Evolutionary conservation across 805 yeast species (phyloP).

Genomic region (Pichia phayaonensis): DNA sequence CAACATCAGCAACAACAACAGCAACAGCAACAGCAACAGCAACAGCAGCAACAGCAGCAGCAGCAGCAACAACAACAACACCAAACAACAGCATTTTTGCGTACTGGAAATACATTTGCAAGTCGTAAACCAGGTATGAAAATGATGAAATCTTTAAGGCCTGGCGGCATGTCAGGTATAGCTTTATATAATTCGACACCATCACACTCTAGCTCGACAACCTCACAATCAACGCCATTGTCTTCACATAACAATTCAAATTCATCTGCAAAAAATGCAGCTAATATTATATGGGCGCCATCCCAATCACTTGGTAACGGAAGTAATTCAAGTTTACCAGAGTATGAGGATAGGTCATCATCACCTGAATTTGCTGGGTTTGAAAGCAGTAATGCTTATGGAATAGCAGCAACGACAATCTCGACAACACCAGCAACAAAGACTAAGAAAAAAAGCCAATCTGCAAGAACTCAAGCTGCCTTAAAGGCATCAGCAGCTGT

Average conservation of each 20-base stretch:
- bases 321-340: neutral
- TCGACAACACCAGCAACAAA: neutral
- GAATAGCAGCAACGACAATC: neutral
- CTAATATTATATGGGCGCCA: constrained; percentile 32
- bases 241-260: constrained; percentile 3
- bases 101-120: constrained; percentile 5
- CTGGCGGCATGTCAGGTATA: constrained; percentile 2
- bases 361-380: neutral
- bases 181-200: constrained; percentile 1
- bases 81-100: constrained; percentile 9
- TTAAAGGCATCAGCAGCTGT: constrained; percentile 28
- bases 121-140: constrained; percentile 6
- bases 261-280: constrained; percentile 29
- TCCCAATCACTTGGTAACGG: constrained; percentile 19
- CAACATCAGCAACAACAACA: constrained; percentile 10
- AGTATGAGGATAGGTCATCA: neutral
- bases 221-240: constrained; percentile 4
- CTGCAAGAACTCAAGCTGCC: constrained; percentile 27
- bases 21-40: constrained; percentile 22
- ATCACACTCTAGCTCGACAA: constrained; percentile 1
- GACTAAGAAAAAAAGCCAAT: constrained; percentile 15
- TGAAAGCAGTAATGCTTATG: neutral
- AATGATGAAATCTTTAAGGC: constrained; percentile 6
- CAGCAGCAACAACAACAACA: constrained; percentile 20
- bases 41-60: constrained; percentile 23